Evolutionary conservation across 2,329 filamentous ascomycete species (phyloP).

Genomic region (Alternaria brassicicola): DNA sequence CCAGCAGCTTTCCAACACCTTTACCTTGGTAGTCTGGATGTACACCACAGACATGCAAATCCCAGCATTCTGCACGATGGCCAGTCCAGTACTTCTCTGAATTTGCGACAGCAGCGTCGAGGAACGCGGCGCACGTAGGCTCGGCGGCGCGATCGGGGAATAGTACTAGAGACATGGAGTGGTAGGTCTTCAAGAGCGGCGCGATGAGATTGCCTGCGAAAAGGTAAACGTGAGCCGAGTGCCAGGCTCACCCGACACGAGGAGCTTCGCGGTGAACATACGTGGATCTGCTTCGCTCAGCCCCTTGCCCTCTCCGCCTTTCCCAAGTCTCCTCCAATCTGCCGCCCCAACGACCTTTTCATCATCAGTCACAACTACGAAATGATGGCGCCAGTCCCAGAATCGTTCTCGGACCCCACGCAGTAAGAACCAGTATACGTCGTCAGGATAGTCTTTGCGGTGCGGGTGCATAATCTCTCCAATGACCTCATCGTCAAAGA

Average conservation of each 20-base stretch:
- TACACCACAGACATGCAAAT: slow-evolving; percentile 38
- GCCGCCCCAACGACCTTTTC: slow-evolving; percentile 32
- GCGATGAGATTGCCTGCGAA: slow-evolving; percentile 29
- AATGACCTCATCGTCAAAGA: slow-evolving; percentile 43
- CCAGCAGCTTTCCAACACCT: slow-evolving; percentile 47
- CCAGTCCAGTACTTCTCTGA: slow-evolving; percentile 35
- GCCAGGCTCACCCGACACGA: background rate
- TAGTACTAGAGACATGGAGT: slow-evolving; percentile 2
- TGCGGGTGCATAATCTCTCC: slow-evolving; percentile 43
- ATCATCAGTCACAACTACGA: slow-evolving; percentile 26
- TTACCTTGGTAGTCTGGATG: slow-evolving; percentile 46
- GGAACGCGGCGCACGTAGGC: slow-evolving; percentile 24
- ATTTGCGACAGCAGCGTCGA: slow-evolving; percentile 25
- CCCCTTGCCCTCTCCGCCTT: slow-evolving; percentile 23
- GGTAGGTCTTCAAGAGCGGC: slow-evolving; percentile 17
- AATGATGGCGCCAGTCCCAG: slow-evolving; percentile 40
- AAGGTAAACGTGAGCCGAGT: background rate
- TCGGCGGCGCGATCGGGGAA: slow-evolving; percentile 41
- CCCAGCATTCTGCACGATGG: slow-evolving; percentile 35
- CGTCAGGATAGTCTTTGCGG: slow-evolving; percentile 33
- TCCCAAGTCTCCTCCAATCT: slow-evolving; percentile 37
- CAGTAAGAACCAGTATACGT: slow-evolving; percentile 39
- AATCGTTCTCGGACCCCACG: slow-evolving; percentile 34
- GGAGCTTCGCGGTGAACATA: slow-evolving; percentile 12
- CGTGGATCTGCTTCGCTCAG: slow-evolving; percentile 28